A percentile compares a stretch with the other conserved stretches of the same genome.
These are phyloP conservation scores for Avena eriantha DNA, from an alignment of 176 grass and related monocot species.

Conservation along the genomic window DNA sequence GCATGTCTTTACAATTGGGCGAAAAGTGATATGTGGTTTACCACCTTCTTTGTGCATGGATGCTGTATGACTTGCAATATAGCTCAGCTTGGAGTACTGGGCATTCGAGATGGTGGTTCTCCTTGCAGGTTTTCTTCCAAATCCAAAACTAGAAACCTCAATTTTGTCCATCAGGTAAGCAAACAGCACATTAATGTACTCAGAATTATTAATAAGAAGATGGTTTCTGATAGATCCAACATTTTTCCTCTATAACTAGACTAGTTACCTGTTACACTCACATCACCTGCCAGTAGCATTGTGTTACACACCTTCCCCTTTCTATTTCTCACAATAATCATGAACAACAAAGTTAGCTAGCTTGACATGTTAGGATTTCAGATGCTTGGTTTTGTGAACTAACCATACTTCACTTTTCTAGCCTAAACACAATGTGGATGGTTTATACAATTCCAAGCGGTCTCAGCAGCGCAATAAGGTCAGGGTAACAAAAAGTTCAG, in stretches of 20 bases:
- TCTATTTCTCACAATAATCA: constrained; percentile 15
- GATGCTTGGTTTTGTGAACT: constrained; percentile 16
- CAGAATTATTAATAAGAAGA: not conserved
- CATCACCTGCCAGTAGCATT: not conserved
- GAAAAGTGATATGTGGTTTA: constrained; percentile 6
- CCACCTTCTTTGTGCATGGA: constrained; percentile 29
- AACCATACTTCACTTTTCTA: constrained; percentile 38
- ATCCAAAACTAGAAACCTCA: constrained; percentile 93
- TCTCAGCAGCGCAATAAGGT: constrained; percentile 87
- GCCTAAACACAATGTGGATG: constrained; percentile 98
- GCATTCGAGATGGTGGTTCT: constrained; percentile 98
- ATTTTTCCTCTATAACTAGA: not conserved
- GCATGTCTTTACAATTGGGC: not conserved
- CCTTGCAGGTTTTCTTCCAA: constrained; percentile 83
- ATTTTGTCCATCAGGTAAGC: constrained; percentile 87
- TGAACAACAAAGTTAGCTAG: not conserved
- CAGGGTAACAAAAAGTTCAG: not conserved
- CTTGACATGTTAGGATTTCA: constrained; percentile 9
- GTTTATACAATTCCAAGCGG: constrained; percentile 98
- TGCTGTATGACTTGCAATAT: constrained; percentile 34
- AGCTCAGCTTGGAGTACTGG: constrained; percentile 88
- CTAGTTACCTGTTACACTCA: not conserved
- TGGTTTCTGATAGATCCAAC: not conserved
- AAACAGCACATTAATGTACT: constrained; percentile 1
- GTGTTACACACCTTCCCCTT: constrained; percentile 12